phyloP scores from a whole-genome alignment of 139 green algal species.

The Eudorina sp. region DNA sequence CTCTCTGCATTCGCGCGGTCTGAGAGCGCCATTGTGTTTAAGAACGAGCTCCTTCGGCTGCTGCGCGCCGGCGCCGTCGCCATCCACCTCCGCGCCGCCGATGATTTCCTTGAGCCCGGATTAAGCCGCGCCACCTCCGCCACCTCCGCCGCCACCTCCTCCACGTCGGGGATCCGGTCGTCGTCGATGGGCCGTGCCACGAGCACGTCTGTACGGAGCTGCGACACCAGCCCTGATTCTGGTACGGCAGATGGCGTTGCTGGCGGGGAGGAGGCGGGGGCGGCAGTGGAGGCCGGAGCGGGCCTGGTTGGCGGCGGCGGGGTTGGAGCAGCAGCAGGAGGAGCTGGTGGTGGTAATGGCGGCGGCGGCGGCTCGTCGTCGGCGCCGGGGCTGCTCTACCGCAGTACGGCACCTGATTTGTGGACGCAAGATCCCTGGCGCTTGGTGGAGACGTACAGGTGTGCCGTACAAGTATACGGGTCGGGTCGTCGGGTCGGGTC shows the following conservation, averaged over 20 bases:
- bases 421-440: constrained; percentile 54
- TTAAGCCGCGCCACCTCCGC: too few species aligned
- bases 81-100: constrained; percentile 24
- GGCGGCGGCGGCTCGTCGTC: not conserved
- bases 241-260: too few species aligned
- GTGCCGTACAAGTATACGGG: too few species aligned
- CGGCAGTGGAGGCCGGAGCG: not conserved
- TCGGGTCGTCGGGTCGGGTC: too few species aligned
- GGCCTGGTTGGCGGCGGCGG: not conserved
- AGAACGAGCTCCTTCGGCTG: not conserved
- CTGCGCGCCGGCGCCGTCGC: not conserved
- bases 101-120: constrained; percentile 18
- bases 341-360: too few species aligned
- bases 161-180: too few species aligned
- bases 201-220: too few species aligned
- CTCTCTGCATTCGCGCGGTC: not conserved
- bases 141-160: not conserved
- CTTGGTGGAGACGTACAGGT: constrained; percentile 40
- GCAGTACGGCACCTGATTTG: constrained; percentile 42
- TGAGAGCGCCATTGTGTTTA: not conserved
- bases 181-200: too few species aligned
- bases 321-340: not conserved
- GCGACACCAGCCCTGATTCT: too few species aligned
- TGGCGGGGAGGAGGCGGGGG: not conserved
- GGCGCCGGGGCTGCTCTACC: not conserved